Conservation (phyloP, 2,329 filamentous ascomycete species). For the Colletotrichum falcatum region DNA sequence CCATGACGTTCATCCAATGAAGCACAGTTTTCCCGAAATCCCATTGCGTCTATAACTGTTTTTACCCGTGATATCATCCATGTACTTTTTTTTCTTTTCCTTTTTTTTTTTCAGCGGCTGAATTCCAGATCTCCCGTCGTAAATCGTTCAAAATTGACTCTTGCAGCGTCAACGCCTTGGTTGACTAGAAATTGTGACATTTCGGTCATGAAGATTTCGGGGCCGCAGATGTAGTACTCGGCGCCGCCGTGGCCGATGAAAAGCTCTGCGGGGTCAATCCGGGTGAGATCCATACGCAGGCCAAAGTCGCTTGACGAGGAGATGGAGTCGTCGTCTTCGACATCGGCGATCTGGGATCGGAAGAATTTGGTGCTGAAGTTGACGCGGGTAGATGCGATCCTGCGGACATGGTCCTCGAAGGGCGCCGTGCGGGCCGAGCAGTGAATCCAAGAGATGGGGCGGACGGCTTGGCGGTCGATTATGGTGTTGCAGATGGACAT, state of each 20-base stretch:
- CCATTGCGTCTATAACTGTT: background rate
- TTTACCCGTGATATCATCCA: background rate
- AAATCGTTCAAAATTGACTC: conserved; percentile 62
- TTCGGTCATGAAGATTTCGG: conserved; percentile 66
- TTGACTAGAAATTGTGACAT: conserved; percentile 57
- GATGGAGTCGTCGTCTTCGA: conserved; percentile 56
- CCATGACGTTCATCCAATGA: background rate
- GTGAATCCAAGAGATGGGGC: conserved; percentile 70
- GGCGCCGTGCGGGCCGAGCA: conserved; percentile 62
- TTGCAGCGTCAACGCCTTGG: conserved; percentile 53
- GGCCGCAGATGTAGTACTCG: conserved; percentile 67
- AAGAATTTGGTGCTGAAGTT: conserved; percentile 59
- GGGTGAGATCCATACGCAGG: conserved; percentile 60
- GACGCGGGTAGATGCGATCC: conserved; percentile 54
- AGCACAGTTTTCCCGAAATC: background rate
- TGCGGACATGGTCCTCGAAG: conserved; percentile 65
- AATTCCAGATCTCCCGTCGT: conserved; percentile 58
- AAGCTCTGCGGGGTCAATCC: conserved; percentile 58
- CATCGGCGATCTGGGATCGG: conserved; percentile 60
- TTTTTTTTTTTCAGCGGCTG: conserved; percentile 7
- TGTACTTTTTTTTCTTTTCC: background rate
- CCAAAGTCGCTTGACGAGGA: conserved; percentile 56
- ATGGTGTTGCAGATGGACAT: conserved; percentile 70
- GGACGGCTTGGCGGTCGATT: conserved; percentile 55
- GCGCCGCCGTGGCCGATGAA: conserved; percentile 58